These are phyloP conservation scores for Curvularia lunata DNA, from an alignment of 2,329 filamentous ascomycete genomes.

Conservation along the genomic window DNA sequence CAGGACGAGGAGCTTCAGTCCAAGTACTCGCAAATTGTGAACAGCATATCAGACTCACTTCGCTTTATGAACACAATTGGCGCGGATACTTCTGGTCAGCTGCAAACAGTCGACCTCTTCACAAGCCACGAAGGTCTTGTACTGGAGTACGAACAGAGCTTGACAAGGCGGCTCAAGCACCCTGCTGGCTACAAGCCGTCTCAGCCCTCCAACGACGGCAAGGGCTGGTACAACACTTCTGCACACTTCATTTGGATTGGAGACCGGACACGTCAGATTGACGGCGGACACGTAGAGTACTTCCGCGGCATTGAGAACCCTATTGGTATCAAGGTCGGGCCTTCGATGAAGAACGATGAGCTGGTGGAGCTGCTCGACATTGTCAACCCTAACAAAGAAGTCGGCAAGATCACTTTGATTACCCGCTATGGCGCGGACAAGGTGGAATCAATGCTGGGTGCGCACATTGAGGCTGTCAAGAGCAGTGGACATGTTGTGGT, in stretches of 20 bases:
- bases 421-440: constrained; percentile 88
- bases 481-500: constrained; percentile 77
- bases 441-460: constrained; percentile 76
- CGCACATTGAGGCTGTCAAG: constrained; percentile 88
- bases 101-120: constrained; percentile 92
- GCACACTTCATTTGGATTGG: constrained; percentile 99
- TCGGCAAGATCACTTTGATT: constrained; percentile 94
- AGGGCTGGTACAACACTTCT: constrained; percentile 89
- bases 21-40: constrained; percentile 85
- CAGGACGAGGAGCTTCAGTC: constrained; percentile 80
- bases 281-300: constrained; percentile 95
- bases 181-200: constrained; percentile 56
- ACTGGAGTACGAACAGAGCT: constrained; percentile 88
- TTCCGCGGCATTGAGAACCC: constrained; percentile 96
- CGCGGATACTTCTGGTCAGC: constrained; percentile 80
- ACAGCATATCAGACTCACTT: constrained; percentile 85
- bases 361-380: constrained; percentile 80
- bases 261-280: constrained; percentile 90
- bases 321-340: constrained; percentile 94
- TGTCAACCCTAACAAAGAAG: constrained; percentile 80
- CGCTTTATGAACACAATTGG: constrained; percentile 95
- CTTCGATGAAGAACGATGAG: constrained; percentile 77
- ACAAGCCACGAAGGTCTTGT: constrained; percentile 94
- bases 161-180: constrained; percentile 77
- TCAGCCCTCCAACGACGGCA: constrained; percentile 47